Base-by-base conservation (phyloP, 2,329 filamentous ascomycete genomes). In the Alternaria atra region DNA sequence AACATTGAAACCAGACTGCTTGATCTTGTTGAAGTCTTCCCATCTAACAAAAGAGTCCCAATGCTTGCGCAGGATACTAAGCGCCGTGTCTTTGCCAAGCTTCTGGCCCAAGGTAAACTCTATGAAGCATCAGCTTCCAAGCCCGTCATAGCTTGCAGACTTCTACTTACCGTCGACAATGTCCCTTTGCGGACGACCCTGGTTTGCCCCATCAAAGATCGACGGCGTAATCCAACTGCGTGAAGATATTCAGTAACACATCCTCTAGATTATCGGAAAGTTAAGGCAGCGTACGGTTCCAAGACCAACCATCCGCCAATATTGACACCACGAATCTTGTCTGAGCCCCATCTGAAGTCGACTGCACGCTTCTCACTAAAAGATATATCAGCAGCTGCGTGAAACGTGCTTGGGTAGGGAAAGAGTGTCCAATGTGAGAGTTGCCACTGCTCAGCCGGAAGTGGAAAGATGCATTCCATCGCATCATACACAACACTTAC, bases 191-290 rank as follows among this genome's bases (percentile, higher is more conserved):
- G 69, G 66, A 43, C 71, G 65, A 40, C 70, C 62, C 12, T 60
- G 42, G 34, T 72, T 72, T 39, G 61, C 70, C 4, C 52, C 58
- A 55, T 81, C 74, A 68, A 87, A 87, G 48, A 87, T 79, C 1
- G 84, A 86, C n/a, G 85, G 86, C 5, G 84, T 87, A 52, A 87
- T 88, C 84, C 84, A 86, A 34, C 75, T 79, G 23, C 46, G 27
- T 23, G 23, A n/a, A 35, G 9, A 54, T 34, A 46, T 13, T 60
- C n/a, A 58, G 44, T 44, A 25, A 10, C 27, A 52, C 25, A 39
- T 23, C 15, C 23, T 20, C 2, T 8, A 29, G 20, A 10, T 15
- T n/a, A 13, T 25, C 2, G 20, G 15, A 34, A 7, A 17, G 8
- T 2, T 27, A 30, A 48, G 13, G 17, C 17, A 1, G 29, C 77